Evolutionary conservation across 2,329 filamentous ascomycete genomes (phyloP).

Genomic region (Fusarium sp.): DNA sequence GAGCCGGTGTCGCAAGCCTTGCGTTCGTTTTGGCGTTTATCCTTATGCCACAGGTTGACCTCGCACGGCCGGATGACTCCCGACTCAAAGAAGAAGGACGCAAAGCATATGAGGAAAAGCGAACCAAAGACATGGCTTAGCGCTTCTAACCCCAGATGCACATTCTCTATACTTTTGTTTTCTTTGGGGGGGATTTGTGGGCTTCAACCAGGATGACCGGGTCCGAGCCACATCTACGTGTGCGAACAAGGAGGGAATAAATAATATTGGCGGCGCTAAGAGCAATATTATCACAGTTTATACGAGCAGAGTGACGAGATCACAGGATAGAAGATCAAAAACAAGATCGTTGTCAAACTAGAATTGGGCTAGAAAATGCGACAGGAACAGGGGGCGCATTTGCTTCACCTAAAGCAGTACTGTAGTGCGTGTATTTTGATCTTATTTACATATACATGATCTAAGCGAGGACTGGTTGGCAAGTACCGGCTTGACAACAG

Average conservation of each 20-base stretch:
- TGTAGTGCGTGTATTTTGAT: neutral
- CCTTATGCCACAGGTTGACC: slow-evolving; percentile 58
- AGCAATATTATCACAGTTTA: neutral
- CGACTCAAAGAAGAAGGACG: slow-evolving; percentile 56
- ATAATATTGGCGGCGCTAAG: neutral
- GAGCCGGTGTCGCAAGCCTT: slow-evolving; percentile 54
- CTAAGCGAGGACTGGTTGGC: too few species aligned
- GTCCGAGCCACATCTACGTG: too few species aligned
- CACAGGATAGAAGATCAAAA: neutral
- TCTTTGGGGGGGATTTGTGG: neutral
- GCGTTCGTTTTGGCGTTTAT: slow-evolving; percentile 57
- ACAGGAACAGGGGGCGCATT: neutral
- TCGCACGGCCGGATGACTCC: slow-evolving; percentile 56
- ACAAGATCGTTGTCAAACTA: neutral
- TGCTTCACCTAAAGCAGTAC: neutral
- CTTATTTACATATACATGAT: neutral
- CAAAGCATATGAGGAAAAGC: slow-evolving; percentile 38
- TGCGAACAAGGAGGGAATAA: too few species aligned
- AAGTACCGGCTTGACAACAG: neutral
- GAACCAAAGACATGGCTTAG: neutral
- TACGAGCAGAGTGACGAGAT: neutral
- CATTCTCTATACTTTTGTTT: neutral
- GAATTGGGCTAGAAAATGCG: neutral
- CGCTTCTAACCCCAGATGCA: neutral
- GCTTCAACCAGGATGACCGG: too few species aligned